Base-by-base conservation (phyloP, 768 basidiomycete species). In the Goffeauzyma gilvescens region DNA sequence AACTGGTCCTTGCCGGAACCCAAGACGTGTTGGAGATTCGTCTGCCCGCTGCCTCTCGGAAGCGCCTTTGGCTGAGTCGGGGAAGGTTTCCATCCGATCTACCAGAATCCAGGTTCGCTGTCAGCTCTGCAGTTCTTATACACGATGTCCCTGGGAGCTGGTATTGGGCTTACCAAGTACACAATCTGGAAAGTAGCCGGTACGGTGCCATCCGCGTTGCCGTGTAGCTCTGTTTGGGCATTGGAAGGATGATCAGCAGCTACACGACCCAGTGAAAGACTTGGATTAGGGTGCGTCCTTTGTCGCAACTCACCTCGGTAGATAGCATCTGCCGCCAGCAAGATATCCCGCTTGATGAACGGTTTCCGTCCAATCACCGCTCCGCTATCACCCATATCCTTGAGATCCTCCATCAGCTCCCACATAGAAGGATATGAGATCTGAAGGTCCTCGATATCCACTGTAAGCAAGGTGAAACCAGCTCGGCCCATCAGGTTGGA, bases 131-230 rank as follows among this genome's bases (percentile, higher is more conserved):
- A 17, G 44, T 6, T 30, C 26, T 18, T 18, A n/a, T n/a, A n/a
- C n/a, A n/a, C 35, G 17, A 31, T 18, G n/a, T 30, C 17, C 20
- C 25, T 8, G 32, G 9, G 32, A 30, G 14, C 35, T 6, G 28
- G 28, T 21, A 8, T 24, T 12, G 27, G 32, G 64, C 71, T 49
- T 50, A 84, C 90, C 73, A 95, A 78, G 62, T 82, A 93, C 43
- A 96, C 85, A 35, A 95, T 69, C 58, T 95, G 85, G 64, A 95
- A 98, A 5, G 93, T 98, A 13, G 93, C 93, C 2, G 89, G 82
- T 26, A 96, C 69, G 10, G 72, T 71, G 13, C 83, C 84, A 55
- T 87, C 81, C 54, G 78, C 75, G 44, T 77, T 69, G 7, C 81
- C 85, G 59, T 95, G 79, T 40, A 96, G 55, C 47, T 79, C 89